Evolutionary conservation across 2,329 filamentous ascomycete genomes (phyloP).

Genomic region (Claviceps capensis): DNA sequence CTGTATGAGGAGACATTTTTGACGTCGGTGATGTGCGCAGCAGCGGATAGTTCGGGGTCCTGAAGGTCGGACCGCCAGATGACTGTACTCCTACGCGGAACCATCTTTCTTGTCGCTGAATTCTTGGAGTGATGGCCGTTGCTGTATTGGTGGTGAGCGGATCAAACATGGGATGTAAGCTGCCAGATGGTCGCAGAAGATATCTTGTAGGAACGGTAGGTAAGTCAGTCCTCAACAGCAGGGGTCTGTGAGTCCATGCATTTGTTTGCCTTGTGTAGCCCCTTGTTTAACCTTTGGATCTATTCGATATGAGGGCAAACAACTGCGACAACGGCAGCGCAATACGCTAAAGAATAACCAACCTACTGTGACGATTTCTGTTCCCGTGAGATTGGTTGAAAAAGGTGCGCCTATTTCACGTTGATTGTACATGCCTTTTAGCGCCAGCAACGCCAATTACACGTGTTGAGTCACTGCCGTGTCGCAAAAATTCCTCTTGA

Average conservation of each 20-base stretch:
- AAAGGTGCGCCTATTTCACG: too few relatives aligned
- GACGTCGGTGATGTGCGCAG: slow-evolving; percentile 20
- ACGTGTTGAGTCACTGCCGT: not conserved
- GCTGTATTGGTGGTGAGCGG: not conserved
- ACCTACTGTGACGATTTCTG: too few relatives aligned
- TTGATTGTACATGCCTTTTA: not conserved
- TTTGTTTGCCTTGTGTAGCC: too few relatives aligned
- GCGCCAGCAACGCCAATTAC: not conserved
- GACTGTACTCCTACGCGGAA: not conserved
- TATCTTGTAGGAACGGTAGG: too few relatives aligned
- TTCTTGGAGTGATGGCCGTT: not conserved
- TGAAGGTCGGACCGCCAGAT: not conserved
- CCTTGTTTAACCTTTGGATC: too few relatives aligned
- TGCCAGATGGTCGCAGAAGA: not conserved
- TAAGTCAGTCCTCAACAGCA: too few relatives aligned
- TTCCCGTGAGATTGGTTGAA: too few relatives aligned
- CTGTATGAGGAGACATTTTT: slow-evolving; percentile 34
- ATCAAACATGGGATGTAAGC: not conserved
- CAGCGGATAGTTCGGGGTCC: not conserved
- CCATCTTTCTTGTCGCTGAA: not conserved
- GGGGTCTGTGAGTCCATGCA: too few relatives aligned
- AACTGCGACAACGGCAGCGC: too few relatives aligned
- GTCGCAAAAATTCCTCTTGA: not conserved
- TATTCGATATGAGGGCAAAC: too few relatives aligned
- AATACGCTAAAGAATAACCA: too few relatives aligned